A percentile compares a stretch with the other conserved stretches of the same genome.
These are phyloP conservation scores for Pseudognaphalium luteoalbum DNA, from an alignment of 129 eudicot species.

Conservation along the genomic window DNA sequence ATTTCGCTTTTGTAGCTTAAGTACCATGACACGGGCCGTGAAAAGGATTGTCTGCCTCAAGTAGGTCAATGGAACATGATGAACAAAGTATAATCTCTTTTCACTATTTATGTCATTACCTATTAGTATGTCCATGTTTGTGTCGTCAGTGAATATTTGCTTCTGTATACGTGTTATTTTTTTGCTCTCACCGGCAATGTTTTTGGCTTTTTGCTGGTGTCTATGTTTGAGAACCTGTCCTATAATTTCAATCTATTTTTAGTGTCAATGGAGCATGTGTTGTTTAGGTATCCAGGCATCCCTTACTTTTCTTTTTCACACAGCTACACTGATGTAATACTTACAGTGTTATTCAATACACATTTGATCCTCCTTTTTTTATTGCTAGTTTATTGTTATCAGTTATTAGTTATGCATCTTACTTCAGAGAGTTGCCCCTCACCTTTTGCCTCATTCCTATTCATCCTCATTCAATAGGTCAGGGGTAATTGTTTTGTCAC, in stretches of 20 bases:
- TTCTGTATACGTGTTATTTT: neutral
- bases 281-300: neutral
- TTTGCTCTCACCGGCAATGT: neutral
- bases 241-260: neutral
- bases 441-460: neutral
- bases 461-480: neutral
- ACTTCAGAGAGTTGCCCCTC: neutral
- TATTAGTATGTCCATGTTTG: neutral
- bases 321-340: neutral
- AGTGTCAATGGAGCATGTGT: neutral
- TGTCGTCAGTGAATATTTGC: neutral
- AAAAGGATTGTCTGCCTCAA: constrained; percentile 91
- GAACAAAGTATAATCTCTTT: constrained; percentile 59
- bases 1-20: constrained; percentile 52
- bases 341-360: neutral
- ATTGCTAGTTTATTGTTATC: neutral
- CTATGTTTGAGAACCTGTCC: neutral
- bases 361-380: neutral
- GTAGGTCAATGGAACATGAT: constrained; percentile 99
- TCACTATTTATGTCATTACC: neutral
- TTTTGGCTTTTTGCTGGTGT: neutral
- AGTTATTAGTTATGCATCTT: neutral
- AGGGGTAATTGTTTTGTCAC: constrained; percentile 8
- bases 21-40: constrained; percentile 92
- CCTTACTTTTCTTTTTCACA: neutral